Conservation (phyloP, 345 rosid genomes). For the Laguncularia racemosa region DNA sequence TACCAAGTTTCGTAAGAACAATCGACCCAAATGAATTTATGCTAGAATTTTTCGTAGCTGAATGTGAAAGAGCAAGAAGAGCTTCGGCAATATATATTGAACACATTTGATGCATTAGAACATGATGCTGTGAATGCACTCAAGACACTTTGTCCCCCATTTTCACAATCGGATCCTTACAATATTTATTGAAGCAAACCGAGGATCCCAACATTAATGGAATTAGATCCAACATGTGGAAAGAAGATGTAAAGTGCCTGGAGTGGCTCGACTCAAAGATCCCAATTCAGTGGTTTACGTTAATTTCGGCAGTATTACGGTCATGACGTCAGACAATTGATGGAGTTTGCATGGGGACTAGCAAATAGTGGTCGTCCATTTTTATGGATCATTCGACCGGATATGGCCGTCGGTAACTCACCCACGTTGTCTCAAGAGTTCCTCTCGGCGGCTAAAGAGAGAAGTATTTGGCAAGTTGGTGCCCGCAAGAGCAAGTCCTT, state of each 20-base stretch:
- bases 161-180: not conserved
- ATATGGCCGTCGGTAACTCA: constrained; percentile 4
- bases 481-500: not conserved
- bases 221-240: constrained; percentile 17
- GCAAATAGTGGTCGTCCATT: constrained; percentile 8
- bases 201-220: not conserved
- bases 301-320: constrained; percentile 11
- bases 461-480: constrained; percentile 1
- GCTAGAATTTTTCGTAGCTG: not conserved
- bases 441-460: not conserved
- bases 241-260: constrained; percentile 18
- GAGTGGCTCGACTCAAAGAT: constrained; percentile 19
- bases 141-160: not conserved
- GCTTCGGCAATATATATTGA: constrained; percentile 1
- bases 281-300: constrained; percentile 13
- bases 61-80: not conserved
- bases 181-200: not conserved
- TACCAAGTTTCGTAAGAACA: constrained; percentile 1
- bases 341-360: constrained; percentile 21
- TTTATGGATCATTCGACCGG: constrained; percentile 10
- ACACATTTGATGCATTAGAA: not conserved
- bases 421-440: constrained; percentile 7
- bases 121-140: not conserved
- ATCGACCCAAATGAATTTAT: not conserved
- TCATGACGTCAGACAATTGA: constrained; percentile 19